Percentiles rank a stretch among this genome's conserved stretches.
Evolutionary conservation across 1,284 basidiomycete species (phyloP).

Genomic region (Naganishia cerealis): DNA sequence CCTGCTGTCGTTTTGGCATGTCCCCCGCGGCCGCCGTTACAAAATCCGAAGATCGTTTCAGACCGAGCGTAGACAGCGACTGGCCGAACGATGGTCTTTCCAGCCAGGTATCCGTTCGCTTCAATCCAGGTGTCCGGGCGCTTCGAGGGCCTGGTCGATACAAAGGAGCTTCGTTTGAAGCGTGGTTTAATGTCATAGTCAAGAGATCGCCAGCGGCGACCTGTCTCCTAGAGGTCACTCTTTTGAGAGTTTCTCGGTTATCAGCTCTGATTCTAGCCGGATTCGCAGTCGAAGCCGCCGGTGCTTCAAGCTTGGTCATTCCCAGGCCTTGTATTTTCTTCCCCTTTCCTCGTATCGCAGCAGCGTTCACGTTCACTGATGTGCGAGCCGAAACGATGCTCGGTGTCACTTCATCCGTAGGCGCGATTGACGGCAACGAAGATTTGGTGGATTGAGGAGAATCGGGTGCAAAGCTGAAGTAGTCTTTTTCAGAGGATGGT

Average conservation of each 20-base stretch:
- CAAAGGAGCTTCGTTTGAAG: constrained; percentile 42
- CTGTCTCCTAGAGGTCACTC: constrained; percentile 42
- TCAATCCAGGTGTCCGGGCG: constrained; percentile 48
- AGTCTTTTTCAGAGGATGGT: constrained; percentile 27
- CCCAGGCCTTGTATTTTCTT: constrained; percentile 15
- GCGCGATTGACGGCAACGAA: constrained; percentile 21
- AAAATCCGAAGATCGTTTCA: constrained; percentile 22
- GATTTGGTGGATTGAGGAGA: constrained; percentile 1
- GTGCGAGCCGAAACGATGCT: not conserved
- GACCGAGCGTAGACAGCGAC: constrained; percentile 22
- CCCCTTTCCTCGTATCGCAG: constrained; percentile 1
- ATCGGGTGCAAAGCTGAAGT: constrained; percentile 27
- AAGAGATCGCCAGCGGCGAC: constrained; percentile 58
- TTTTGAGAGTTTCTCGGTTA: constrained; percentile 17
- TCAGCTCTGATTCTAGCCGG: not conserved
- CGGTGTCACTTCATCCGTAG: constrained; percentile 4
- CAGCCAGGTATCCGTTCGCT: constrained; percentile 50
- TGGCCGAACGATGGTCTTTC: constrained; percentile 30
- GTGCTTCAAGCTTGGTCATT: constrained; percentile 14
- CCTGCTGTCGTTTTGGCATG: constrained; percentile 31
- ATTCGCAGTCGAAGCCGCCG: not conserved
- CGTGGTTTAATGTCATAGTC: constrained; percentile 54
- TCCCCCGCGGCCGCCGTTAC: not conserved
- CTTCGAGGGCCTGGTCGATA: constrained; percentile 41
- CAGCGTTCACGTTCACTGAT: not conserved